Percentiles rank a stretch among this genome's conserved stretches.
Conservation (phyloP, 2,329 filamentous ascomycete species). For the Emergomyces pasteurianus region DNA sequence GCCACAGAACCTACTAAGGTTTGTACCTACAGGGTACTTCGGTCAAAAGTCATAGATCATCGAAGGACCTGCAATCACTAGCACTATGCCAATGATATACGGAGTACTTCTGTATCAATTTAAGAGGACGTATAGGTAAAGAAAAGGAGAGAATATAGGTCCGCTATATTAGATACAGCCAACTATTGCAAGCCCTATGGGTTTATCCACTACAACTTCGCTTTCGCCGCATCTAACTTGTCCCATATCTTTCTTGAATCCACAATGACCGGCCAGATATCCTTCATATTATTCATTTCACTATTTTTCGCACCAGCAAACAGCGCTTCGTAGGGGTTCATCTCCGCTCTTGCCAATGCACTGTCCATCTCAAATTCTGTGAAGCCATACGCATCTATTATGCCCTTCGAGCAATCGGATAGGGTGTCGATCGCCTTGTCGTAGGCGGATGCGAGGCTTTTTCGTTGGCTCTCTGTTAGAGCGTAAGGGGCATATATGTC, state of each 20-base stretch:
- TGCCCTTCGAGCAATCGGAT: conserved; percentile 10
- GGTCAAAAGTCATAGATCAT: background rate
- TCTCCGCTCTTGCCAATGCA: conserved; percentile 13
- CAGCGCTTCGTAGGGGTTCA: conserved; percentile 16
- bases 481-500: conserved; percentile 9
- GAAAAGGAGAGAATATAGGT: too few relatives aligned
- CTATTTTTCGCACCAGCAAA: conserved; percentile 14
- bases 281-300: conserved; percentile 15
- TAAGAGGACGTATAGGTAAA: too few relatives aligned
- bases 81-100: too few relatives aligned
- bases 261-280: conserved; percentile 14
- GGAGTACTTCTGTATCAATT: too few relatives aligned
- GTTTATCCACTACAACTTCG: conserved; percentile 6
- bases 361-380: conserved; percentile 18
- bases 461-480: conserved; percentile 6
- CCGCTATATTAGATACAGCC: too few relatives aligned
- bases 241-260: conserved; percentile 13
- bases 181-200: background rate
- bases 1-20: background rate
- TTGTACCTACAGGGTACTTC: background rate
- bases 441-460: conserved; percentile 10
- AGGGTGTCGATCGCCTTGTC: conserved; percentile 10
- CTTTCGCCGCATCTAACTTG: conserved; percentile 8
- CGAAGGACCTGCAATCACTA: background rate
- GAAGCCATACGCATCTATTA: conserved; percentile 16